Percentiles rank a stretch among this genome's conserved stretches.
These are phyloP conservation scores for Thielaviopsis punctulata DNA, from an alignment of 2,329 filamentous ascomycete species.

Conservation along the genomic window DNA sequence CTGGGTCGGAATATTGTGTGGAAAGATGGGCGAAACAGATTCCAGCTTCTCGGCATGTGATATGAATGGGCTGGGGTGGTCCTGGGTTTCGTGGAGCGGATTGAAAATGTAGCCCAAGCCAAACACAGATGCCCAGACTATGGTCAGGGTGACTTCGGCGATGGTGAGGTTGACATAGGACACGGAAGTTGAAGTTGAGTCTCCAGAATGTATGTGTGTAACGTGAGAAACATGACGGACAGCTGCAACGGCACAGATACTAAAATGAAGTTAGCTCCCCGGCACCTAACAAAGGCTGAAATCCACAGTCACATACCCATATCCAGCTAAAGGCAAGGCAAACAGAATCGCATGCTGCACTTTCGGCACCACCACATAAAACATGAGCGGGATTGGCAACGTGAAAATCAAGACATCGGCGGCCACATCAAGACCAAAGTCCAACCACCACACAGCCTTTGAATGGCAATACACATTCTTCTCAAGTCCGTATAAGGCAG, in stretches of 20 bases:
- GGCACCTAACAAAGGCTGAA: neutral
- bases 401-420: slow-evolving; percentile 17
- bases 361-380: slow-evolving; percentile 15
- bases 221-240: slow-evolving; percentile 14
- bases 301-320: slow-evolving; percentile 13
- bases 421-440: slow-evolving; percentile 17
- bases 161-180: slow-evolving; percentile 10
- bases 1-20: neutral
- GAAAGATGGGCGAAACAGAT: slow-evolving; percentile 3
- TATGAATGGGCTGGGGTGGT: neutral
- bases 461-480: slow-evolving; percentile 10
- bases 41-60: neutral
- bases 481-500: neutral
- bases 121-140: slow-evolving; percentile 5
- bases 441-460: slow-evolving; percentile 16
- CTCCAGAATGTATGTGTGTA: slow-evolving; percentile 3
- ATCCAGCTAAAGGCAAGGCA: slow-evolving; percentile 16
- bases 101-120: slow-evolving; percentile 7
- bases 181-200: slow-evolving; percentile 8
- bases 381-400: slow-evolving; percentile 18
- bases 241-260: slow-evolving; percentile 21
- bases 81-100: slow-evolving; percentile 9
- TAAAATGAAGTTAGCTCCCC: slow-evolving; percentile 11
- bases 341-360: slow-evolving; percentile 15
- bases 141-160: slow-evolving; percentile 8